Evolutionary conservation across 2,329 filamentous ascomycete species (phyloP).

Genomic region (Trichophyton schoenleinii): DNA sequence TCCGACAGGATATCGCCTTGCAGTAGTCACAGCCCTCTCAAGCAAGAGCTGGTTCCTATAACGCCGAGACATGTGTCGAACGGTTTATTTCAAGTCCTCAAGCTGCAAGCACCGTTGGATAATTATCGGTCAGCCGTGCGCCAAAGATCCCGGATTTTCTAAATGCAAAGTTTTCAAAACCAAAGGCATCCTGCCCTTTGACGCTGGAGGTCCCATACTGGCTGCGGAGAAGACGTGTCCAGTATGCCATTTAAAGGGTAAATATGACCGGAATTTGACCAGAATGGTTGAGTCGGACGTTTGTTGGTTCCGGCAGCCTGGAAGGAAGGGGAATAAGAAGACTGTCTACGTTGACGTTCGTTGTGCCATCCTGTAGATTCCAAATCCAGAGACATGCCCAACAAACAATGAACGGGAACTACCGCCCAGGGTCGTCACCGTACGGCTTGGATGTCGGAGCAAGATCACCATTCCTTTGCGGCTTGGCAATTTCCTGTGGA

Average conservation of each 20-base stretch:
- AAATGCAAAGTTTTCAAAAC: slow-evolving; percentile 17
- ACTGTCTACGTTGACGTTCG: slow-evolving; percentile 3
- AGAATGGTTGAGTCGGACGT: slow-evolving; percentile 16
- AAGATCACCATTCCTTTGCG: neutral
- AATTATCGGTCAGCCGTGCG: slow-evolving; percentile 35
- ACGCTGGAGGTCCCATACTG: slow-evolving; percentile 9
- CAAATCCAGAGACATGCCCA: neutral
- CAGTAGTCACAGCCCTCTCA: neutral
- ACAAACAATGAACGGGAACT: neutral
- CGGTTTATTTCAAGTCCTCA: slow-evolving; percentile 33
- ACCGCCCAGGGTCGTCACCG: neutral
- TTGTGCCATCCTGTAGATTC: slow-evolving; percentile 11
- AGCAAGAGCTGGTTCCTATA: neutral
- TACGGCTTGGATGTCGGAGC: neutral
- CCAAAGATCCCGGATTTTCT: slow-evolving; percentile 18
- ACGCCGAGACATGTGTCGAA: slow-evolving; percentile 34
- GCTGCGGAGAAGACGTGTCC: slow-evolving; percentile 21
- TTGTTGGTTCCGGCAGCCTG: slow-evolving; percentile 5
- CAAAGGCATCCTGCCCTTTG: slow-evolving; percentile 9
- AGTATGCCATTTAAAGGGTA: slow-evolving; percentile 20
- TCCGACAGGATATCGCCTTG: neutral
- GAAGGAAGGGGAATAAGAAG: neutral
- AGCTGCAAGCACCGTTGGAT: slow-evolving; percentile 40
- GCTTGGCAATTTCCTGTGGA: slow-evolving; percentile 2
- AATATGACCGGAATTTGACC: slow-evolving; percentile 22